A percentile compares a stretch with the other conserved stretches of the same genome.
Evolutionary conservation across 768 basidiomycete species (phyloP).

Genomic region (Lentinus tigrinus): DNA sequence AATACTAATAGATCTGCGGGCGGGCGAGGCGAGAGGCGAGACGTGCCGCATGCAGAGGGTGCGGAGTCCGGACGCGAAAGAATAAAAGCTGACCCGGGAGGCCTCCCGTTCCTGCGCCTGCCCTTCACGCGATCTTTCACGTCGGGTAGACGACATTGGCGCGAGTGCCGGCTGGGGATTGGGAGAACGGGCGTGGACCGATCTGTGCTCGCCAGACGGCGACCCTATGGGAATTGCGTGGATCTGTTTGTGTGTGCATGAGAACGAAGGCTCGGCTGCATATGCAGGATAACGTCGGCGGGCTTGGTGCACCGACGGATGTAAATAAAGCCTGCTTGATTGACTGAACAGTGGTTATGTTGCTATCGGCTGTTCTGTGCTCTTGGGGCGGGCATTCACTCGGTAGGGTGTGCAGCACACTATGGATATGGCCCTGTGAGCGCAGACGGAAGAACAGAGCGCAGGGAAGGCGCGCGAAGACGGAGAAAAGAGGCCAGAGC

Average conservation of each 20-base stretch:
- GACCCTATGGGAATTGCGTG: neutral
- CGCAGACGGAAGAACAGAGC: no score
- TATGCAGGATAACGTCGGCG: neutral
- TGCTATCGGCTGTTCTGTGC: no score
- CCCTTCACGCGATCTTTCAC: conserved; percentile 12
- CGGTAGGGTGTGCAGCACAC: no score
- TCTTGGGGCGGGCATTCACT: no score
- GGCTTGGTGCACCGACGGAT: neutral
- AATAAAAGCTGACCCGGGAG: neutral
- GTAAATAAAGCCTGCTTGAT: neutral
- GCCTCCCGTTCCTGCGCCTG: neutral
- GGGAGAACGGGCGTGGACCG: neutral
- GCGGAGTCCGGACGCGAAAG: neutral
- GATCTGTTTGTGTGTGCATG: neutral
- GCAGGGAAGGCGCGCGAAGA: conserved; percentile 1
- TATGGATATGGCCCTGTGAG: no score
- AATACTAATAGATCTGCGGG: no score
- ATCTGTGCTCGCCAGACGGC: neutral
- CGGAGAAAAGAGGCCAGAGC: neutral
- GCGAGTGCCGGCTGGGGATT: neutral
- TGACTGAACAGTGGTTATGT: no score
- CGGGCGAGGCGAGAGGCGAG: neutral
- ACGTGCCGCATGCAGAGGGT: neutral
- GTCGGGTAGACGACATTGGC: conserved; percentile 3
- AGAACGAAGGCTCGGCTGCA: neutral